Conservation (phyloP, 2,329 filamentous ascomycete genomes). For the Curvularia sp. region DNA sequence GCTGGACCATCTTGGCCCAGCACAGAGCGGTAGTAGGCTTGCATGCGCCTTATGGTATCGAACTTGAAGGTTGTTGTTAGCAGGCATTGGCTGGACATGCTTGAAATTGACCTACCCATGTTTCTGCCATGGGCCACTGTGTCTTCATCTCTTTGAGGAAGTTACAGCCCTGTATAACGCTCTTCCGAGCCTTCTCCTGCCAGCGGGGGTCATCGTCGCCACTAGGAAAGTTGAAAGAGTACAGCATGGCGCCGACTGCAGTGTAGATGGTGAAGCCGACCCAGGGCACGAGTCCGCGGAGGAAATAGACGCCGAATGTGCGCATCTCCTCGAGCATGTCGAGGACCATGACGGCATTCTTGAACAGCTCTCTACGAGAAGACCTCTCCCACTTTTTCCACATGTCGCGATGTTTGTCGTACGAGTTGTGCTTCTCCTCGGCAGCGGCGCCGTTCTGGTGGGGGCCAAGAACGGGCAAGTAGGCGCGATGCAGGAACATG, state of each 20-base stretch:
- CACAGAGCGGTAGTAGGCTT: conserved; percentile 50
- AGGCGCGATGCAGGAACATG: conserved; percentile 53
- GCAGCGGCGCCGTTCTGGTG: conserved; percentile 34
- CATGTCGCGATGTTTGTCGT: conserved; percentile 42
- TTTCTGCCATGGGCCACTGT: conserved; percentile 53
- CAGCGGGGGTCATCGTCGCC: conserved; percentile 46
- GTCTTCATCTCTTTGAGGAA: conserved; percentile 53
- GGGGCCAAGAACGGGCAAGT: conserved; percentile 50
- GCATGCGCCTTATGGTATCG: conserved; percentile 54
- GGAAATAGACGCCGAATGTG: conserved; percentile 51
- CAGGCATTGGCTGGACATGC: neutral
- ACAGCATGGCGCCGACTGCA: conserved; percentile 52
- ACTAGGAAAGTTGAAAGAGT: conserved; percentile 50
- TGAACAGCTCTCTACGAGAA: conserved; percentile 48
- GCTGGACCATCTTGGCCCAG: conserved; percentile 46
- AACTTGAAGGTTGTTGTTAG: conserved; percentile 27
- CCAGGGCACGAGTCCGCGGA: conserved; percentile 52
- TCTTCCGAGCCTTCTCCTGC: conserved; percentile 42
- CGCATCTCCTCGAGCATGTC: conserved; percentile 54
- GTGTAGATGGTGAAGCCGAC: conserved; percentile 55
- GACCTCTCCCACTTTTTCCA: conserved; percentile 51
- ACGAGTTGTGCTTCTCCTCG: conserved; percentile 45
- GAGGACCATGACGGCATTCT: conserved; percentile 47
- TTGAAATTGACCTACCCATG: conserved; percentile 28
- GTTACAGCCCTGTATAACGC: conserved; percentile 48